A percentile compares a stretch with the other conserved stretches of the same genome.
phyloP scores from a whole-genome alignment of 305 asterid species.

The Fraxinus dipetala region DNA sequence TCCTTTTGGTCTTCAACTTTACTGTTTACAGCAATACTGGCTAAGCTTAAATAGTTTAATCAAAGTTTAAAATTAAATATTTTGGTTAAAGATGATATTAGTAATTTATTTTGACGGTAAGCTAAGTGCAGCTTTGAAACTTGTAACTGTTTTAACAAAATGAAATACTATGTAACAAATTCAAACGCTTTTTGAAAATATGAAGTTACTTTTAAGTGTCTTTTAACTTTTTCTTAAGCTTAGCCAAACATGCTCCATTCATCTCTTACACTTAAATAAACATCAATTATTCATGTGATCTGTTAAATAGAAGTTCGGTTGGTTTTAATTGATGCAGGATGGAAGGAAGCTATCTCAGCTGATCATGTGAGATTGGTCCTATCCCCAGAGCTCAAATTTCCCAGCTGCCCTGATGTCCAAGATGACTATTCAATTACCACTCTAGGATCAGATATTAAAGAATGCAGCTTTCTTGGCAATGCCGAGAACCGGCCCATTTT shows the following conservation, averaged over 20 bases:
- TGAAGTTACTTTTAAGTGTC: not conserved
- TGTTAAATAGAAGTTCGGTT: not conserved
- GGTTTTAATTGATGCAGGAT: conserved; percentile 48
- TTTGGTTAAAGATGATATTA: not conserved
- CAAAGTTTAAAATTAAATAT: not conserved
- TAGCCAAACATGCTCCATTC: not conserved
- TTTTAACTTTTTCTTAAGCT: not conserved
- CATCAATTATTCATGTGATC: not conserved
- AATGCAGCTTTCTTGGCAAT: conserved; percentile 20
- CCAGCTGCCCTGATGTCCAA: conserved; percentile 29
- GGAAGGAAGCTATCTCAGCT: conserved; percentile 68
- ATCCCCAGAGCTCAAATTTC: conserved; percentile 38
- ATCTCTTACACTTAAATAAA: not conserved
- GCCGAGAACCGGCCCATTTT: conserved; percentile 32
- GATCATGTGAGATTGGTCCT: conserved; percentile 67
- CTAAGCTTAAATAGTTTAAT: not conserved
- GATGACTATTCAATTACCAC: conserved; percentile 21
- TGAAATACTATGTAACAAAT: not conserved
- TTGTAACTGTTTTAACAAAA: not conserved
- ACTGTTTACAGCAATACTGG: not conserved
- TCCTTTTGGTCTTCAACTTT: not conserved
- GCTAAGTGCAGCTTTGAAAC: not conserved
- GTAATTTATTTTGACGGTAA: not conserved
- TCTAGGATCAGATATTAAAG: conserved; percentile 28
- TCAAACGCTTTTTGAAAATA: not conserved